phyloP scores from a whole-genome alignment of 2,329 filamentous ascomycete genomes.

The Neocatenulostroma microsporum region DNA sequence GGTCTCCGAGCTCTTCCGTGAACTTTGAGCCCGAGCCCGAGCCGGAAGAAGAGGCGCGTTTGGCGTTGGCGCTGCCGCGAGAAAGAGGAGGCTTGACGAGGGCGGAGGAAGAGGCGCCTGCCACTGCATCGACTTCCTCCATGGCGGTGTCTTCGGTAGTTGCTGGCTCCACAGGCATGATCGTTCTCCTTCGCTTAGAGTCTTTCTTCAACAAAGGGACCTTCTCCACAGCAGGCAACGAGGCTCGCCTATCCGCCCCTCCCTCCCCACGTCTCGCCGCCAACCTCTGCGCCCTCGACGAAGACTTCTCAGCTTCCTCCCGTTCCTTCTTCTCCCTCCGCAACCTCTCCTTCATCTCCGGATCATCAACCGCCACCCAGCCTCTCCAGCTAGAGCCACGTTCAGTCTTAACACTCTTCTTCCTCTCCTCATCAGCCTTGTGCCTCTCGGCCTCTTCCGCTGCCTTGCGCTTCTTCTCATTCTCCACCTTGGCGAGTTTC shows the following conservation, averaged over 20 bases:
- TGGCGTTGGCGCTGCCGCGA: background rate
- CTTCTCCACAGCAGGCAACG: slow-evolving; percentile 6
- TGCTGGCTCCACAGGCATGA: too few species aligned
- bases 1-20: slow-evolving; percentile 8
- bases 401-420: slow-evolving; percentile 21
- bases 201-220: slow-evolving; percentile 3
- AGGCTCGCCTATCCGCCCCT: slow-evolving; percentile 6
- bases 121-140: background rate
- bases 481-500: slow-evolving; percentile 21
- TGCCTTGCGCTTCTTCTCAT: slow-evolving; percentile 19
- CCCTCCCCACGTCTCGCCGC: slow-evolving; percentile 13
- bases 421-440: slow-evolving; percentile 22
- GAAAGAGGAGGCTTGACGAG: slow-evolving; percentile 1
- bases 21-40: slow-evolving; percentile 10
- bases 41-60: slow-evolving; percentile 5
- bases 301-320: slow-evolving; percentile 24
- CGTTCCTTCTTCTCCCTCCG: slow-evolving; percentile 21
- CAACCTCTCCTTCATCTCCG: slow-evolving; percentile 22
- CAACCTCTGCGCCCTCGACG: slow-evolving; percentile 22
- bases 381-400: slow-evolving; percentile 24
- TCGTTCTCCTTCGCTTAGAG: slow-evolving; percentile 10
- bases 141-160: slow-evolving; percentile 5
- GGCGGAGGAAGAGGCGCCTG: background rate
- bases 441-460: slow-evolving; percentile 21
- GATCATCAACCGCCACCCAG: slow-evolving; percentile 25